Base-by-base conservation (phyloP, 257 asterid species). In the Nicotiana paniculata region DNA sequence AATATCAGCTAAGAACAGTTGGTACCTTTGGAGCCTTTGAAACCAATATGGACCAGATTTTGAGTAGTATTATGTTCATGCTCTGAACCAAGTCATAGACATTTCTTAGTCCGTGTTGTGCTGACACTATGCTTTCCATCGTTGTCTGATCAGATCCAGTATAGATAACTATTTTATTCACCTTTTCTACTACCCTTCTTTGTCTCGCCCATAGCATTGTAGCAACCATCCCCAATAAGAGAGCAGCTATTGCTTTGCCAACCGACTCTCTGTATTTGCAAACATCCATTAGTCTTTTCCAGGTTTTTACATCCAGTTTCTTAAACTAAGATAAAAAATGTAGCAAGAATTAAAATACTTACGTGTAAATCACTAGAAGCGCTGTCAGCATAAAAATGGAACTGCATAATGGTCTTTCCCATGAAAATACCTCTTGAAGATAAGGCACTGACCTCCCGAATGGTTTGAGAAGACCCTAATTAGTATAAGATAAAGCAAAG, bases 21-120 rank as follows among this genome's bases (percentile, higher is more conserved):
- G 3, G 15, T 90, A 95, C 99, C 99, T 88, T 93, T 30, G 97
- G 97, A 84, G 97, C 92, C 82, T 83, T 88, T 0, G 96, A 91
- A 80, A 86, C 84, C 32, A 92, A 30, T 70, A 95, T 86, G 2
- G 97, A 93, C 93, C 97, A 88, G 35, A 92, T 81, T 85, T 95
- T 95, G 17, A 95, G 89, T 48, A 93, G 80, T 8, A 94, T 85
- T 59, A 95, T 81, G 81, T 91, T 95, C 5, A 90, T 83, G 74
- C 82, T 87, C 89, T 84, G 94, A 90, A 95, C 86, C 54, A 90
- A 76, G 39, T 91, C 95, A 26, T 91, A 92, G 18, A 89, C 83
- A n/a, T 51, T 91, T 83, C 85, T 81, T n/a, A 95, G 59, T 65
- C 95, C 98, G 17, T 88, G 97, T 79, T 95, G 99, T 13, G 98